Evolutionary conservation across 1,284 basidiomycete species (phyloP).

Genomic region (Cutaneotrichosporon daszewskae): DNA sequence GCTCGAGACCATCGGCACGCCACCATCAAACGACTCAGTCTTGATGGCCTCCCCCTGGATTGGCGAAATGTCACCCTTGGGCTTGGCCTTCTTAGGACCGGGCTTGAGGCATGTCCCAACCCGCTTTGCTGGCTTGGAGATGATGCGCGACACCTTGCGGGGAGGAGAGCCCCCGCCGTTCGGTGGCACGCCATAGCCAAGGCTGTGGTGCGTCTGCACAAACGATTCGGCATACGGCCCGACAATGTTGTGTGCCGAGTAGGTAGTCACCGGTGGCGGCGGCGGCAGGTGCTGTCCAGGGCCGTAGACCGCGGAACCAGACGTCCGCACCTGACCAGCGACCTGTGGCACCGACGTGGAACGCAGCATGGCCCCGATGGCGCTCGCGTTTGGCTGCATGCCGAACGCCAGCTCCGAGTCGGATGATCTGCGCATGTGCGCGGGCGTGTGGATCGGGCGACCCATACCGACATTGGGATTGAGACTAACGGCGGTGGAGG

Average conservation of each 20-base stretch:
- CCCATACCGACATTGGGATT: slow-evolving; percentile 16
- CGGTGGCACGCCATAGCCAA: slow-evolving; percentile 6
- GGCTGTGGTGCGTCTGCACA: neutral
- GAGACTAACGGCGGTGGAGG: no score
- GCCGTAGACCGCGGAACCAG: slow-evolving; percentile 5
- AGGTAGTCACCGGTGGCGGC: slow-evolving; percentile 8
- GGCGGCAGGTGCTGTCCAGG: slow-evolving; percentile 3
- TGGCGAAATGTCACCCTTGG: slow-evolving; percentile 2
- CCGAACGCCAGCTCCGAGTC: slow-evolving; percentile 18
- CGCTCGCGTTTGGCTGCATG: slow-evolving; percentile 8
- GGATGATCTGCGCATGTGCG: slow-evolving; percentile 14
- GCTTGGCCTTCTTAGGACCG: slow-evolving; percentile 19
- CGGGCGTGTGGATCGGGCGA: slow-evolving; percentile 7
- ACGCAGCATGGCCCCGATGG: slow-evolving; percentile 17
- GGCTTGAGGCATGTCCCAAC: slow-evolving; percentile 26
- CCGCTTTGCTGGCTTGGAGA: slow-evolving; percentile 17
- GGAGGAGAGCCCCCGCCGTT: slow-evolving; percentile 5
- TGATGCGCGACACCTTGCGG: slow-evolving; percentile 13
- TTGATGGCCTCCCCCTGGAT: neutral
- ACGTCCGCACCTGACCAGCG: slow-evolving; percentile 2
- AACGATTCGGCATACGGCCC: slow-evolving; percentile 1
- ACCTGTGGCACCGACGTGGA: slow-evolving; percentile 17
- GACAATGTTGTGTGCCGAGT: slow-evolving; percentile 5
- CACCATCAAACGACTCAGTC: no score
- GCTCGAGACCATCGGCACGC: no score